Percentiles rank a stretch among this genome's conserved stretches.
Conservation (phyloP, 768 basidiomycete genomes). For the Agaricus sinodeliciosus region DNA sequence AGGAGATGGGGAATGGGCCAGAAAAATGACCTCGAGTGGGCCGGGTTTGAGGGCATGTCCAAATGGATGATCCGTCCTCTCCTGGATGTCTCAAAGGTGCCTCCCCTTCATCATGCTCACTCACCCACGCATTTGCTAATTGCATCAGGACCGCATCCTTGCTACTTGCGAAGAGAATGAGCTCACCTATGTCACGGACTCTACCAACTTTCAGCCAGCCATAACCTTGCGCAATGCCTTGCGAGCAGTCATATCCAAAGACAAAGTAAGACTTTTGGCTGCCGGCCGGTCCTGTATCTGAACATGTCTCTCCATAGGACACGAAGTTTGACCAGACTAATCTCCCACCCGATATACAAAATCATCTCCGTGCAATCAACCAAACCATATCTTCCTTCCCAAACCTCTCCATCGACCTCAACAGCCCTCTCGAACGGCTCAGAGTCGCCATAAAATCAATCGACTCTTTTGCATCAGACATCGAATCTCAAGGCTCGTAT, state of each 20-base stretch:
- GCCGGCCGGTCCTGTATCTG: background rate
- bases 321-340: slow-evolving; percentile 5
- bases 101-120: background rate
- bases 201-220: slow-evolving; percentile 69
- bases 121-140: background rate
- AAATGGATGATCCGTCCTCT: slow-evolving; percentile 71
- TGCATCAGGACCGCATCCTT: slow-evolving; percentile 65
- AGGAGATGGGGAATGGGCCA: slow-evolving; percentile 80
- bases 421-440: slow-evolving; percentile 29
- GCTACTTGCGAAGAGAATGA: slow-evolving; percentile 65
- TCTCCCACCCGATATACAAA: slow-evolving; percentile 24
- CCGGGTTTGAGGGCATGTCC: slow-evolving; percentile 52
- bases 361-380: slow-evolving; percentile 27
- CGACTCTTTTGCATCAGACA: slow-evolving; percentile 26
- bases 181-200: slow-evolving; percentile 58
- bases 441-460: slow-evolving; percentile 30
- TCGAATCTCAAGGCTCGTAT: slow-evolving; percentile 40
- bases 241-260: background rate
- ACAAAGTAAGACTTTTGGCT: background rate
- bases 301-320: slow-evolving; percentile 4
- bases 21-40: slow-evolving; percentile 27
- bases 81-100: slow-evolving; percentile 62
- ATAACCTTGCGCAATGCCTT: slow-evolving; percentile 63
- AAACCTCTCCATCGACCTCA: slow-evolving; percentile 21
- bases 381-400: slow-evolving; percentile 21